A percentile compares a stretch with the other conserved stretches of the same genome.
These are phyloP conservation scores for Amaranthus tricolor DNA, from an alignment of 179 eudicot species.

Conservation along the genomic window DNA sequence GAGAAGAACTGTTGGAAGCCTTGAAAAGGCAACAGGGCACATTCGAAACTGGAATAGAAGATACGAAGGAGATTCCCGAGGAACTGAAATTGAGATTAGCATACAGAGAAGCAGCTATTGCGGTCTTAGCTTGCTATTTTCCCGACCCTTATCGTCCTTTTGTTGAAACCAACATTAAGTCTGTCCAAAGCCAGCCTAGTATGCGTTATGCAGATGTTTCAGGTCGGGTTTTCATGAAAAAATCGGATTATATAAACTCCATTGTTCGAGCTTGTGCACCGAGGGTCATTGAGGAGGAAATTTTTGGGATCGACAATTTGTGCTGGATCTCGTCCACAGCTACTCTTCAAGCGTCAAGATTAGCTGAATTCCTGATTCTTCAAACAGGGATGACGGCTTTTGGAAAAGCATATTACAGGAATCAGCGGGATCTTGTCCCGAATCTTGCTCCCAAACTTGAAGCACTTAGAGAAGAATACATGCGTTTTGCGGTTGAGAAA, in stretches of 20 bases:
- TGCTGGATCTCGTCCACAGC: conserved; percentile 91
- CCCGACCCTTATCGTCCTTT: conserved; percentile 85
- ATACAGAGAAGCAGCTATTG: conserved; percentile 87
- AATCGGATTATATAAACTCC: conserved; percentile 62
- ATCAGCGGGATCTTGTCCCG: conserved; percentile 69
- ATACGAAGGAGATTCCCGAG: conserved; percentile 66
- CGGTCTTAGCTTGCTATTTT: conserved; percentile 74
- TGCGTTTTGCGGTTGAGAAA: conserved; percentile 74
- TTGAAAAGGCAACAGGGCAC: conserved; percentile 94
- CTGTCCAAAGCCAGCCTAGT: conserved; percentile 63
- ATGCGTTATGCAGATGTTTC: conserved; percentile 53
- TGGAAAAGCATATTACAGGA: conserved; percentile 83
- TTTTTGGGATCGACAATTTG: conserved; percentile 75
- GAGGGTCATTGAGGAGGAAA: conserved; percentile 89
- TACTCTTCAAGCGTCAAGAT: conserved; percentile 69
- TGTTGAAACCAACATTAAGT: conserved; percentile 69
- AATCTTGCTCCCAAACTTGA: conserved; percentile 84
- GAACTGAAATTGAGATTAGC: conserved; percentile 84
- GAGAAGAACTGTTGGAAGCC: conserved; percentile 82
- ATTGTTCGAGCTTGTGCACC: conserved; percentile 92
- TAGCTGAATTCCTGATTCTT: conserved; percentile 62
- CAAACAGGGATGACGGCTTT: conserved; percentile 95
- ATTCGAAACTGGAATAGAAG: conserved; percentile 94
- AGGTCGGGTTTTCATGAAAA: conserved; percentile 65
- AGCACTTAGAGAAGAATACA: conserved; percentile 86